These are phyloP conservation scores for Pichiaceae sp. DNA, from an alignment of 1,139 yeast genomes.

Conservation along the genomic window DNA sequence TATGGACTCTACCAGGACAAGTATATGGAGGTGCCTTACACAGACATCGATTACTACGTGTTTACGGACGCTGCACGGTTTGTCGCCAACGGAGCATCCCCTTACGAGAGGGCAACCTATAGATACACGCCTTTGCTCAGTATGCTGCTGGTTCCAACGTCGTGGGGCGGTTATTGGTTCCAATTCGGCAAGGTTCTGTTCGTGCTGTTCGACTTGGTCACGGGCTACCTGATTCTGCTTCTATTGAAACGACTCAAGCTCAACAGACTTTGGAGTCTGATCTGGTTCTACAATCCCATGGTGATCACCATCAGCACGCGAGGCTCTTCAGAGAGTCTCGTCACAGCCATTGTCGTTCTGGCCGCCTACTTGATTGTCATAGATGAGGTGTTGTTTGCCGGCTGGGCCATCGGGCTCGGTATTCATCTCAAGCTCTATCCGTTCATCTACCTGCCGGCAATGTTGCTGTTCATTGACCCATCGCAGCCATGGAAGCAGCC, in stretches of 20 bases:
- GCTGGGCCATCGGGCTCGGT: constrained; percentile 63
- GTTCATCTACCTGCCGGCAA: constrained; percentile 64
- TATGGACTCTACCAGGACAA: constrained; percentile 87
- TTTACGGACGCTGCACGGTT: constrained; percentile 85
- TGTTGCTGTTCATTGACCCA: constrained; percentile 26
- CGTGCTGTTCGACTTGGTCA: constrained; percentile 67
- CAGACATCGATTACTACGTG: constrained; percentile 90
- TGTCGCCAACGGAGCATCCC: constrained; percentile 57
- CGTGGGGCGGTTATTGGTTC: constrained; percentile 32
- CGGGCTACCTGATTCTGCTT: constrained; percentile 60
- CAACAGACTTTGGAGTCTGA: constrained; percentile 12
- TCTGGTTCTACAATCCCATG: constrained; percentile 94
- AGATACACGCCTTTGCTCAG: constrained; percentile 87
- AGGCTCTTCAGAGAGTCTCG: constrained; percentile 86
- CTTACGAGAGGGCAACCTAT: constrained; percentile 80
- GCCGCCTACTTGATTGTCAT: constrained; percentile 39
- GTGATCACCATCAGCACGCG: constrained; percentile 88
- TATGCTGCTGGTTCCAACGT: constrained; percentile 70
- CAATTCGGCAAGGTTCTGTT: constrained; percentile 77
- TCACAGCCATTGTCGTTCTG: constrained; percentile 69
- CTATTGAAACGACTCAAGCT: constrained; percentile 24
- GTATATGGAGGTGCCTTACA: constrained; percentile 70
- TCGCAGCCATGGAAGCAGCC: constrained; percentile 28
- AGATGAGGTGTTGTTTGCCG: constrained; percentile 38
- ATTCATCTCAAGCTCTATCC: constrained; percentile 93